Percentiles rank a stretch among this genome's conserved stretches.
These are phyloP conservation scores for Suillus subaureus DNA, from an alignment of 768 basidiomycete species.

Conservation along the genomic window DNA sequence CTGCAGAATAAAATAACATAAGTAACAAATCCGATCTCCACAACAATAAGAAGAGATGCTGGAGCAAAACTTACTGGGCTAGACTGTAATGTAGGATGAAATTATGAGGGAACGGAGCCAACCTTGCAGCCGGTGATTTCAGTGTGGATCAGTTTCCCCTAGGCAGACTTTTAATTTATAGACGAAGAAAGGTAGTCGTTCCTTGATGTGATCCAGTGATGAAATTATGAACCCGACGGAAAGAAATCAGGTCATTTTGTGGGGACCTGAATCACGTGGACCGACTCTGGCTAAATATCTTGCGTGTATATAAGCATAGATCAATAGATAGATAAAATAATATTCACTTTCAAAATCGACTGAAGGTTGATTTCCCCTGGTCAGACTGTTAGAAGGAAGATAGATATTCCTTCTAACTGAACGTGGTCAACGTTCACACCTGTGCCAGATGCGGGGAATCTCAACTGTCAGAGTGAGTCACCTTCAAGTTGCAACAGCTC, in stretches of 20 bases:
- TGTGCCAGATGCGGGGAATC: background rate
- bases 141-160: background rate
- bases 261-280: background rate
- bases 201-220: background rate
- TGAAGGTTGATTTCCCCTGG: background rate
- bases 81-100: background rate
- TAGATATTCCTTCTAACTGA: background rate
- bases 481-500: background rate
- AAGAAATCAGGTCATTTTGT: slow-evolving; percentile 1
- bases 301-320: background rate
- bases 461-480: background rate
- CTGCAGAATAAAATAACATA: background rate
- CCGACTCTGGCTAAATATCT: background rate
- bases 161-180: background rate
- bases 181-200: background rate
- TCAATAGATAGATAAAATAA: background rate
- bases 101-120: background rate
- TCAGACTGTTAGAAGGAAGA: background rate
- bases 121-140: background rate
- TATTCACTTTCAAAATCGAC: background rate
- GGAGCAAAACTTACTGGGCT: background rate
- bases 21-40: background rate
- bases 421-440: background rate
- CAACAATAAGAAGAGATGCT: background rate
- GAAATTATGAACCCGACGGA: background rate